A percentile compares a stretch with the other conserved stretches of the same genome.
Evolutionary conservation across 2,329 filamentous ascomycete species (phyloP).

Genomic region (Fusarium sterilihyphosum): DNA sequence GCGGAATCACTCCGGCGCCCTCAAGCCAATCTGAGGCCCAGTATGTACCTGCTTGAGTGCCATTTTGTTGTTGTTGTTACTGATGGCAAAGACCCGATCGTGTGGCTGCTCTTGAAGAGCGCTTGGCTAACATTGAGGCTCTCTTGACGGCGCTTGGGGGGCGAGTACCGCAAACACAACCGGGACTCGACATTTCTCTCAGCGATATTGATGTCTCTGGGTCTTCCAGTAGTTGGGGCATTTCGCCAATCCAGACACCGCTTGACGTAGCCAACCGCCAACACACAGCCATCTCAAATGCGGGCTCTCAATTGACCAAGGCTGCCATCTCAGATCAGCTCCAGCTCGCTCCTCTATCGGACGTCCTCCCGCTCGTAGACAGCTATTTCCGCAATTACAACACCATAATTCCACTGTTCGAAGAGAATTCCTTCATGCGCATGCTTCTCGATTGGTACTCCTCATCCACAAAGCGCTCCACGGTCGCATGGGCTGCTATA

Average conservation of each 20-base stretch:
- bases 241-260: neutral
- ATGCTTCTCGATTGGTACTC: conserved; percentile 49
- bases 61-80: neutral
- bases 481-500: conserved; percentile 47
- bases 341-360: conserved; percentile 26
- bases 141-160: conserved; percentile 13
- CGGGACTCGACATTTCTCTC: neutral
- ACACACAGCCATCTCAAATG: neutral
- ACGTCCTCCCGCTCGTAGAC: conserved; percentile 33
- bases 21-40: neutral
- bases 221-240: neutral
- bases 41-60: neutral
- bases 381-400: conserved; percentile 37
- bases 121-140: conserved; percentile 32
- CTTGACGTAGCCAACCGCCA: neutral
- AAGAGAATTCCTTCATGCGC: conserved; percentile 47
- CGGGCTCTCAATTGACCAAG: neutral
- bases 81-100: conserved; percentile 21
- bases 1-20: neutral
- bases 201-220: neutral
- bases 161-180: neutral
- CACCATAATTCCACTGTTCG: conserved; percentile 46
- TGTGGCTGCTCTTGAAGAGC: conserved; percentile 26
- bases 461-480: conserved; percentile 17
- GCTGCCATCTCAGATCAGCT: neutral